Conservation (phyloP, 805 yeast species). For the Dipodascopsis tothii region DNA sequence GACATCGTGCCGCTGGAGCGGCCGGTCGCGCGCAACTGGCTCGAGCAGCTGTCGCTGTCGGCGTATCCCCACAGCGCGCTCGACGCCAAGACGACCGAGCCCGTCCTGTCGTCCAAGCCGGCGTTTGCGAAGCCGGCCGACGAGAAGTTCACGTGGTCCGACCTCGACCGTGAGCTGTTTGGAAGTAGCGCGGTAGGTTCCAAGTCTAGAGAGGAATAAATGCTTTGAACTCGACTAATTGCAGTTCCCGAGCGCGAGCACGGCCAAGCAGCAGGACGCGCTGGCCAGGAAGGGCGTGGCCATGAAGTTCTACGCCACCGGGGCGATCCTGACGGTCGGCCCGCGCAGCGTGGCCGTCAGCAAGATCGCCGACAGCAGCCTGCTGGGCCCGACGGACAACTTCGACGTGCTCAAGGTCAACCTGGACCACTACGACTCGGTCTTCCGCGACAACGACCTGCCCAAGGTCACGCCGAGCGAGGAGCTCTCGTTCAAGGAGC, state of each 20-base stretch:
- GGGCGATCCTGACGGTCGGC: no score
- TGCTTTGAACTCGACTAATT: no score
- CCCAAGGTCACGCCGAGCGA: slow-evolving; percentile 6
- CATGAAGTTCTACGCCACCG: no score
- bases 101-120: not conserved
- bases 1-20: no score
- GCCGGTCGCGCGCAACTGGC: slow-evolving; percentile 45
- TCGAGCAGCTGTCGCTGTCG: slow-evolving; percentile 52
- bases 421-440: slow-evolving; percentile 2
- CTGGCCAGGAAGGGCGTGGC: no score
- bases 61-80: slow-evolving; percentile 11
- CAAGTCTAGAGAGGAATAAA: no score
- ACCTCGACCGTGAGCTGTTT: slow-evolving; percentile 45
- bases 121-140: slow-evolving; percentile 1
- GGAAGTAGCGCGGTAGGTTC: no score
- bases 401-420: slow-evolving; percentile 8
- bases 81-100: slow-evolving; percentile 4
- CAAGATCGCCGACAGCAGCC: no score
- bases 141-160: slow-evolving; percentile 30
- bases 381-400: no score
- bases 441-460: slow-evolving; percentile 6
- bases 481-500: slow-evolving; percentile 1
- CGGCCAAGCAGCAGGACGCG: no score
- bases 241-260: no score
- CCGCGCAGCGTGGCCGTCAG: no score